Evolutionary conservation across 2,329 filamentous ascomycete genomes (phyloP).

Genomic region (Talaromyces funiculosus): DNA sequence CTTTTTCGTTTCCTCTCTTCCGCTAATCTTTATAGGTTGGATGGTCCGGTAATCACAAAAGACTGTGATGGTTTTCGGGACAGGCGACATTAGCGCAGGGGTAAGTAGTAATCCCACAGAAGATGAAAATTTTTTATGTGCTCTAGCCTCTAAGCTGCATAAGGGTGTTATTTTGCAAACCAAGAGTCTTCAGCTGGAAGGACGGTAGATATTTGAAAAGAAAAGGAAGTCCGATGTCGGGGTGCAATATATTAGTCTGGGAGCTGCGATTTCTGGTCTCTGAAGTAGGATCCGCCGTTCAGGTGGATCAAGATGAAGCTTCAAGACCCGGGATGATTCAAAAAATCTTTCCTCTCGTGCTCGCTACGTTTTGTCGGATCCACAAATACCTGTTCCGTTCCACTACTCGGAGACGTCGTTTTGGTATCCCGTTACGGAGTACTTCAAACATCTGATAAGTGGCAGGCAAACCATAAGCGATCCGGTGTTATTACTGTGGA

Average conservation of each 20-base stretch:
- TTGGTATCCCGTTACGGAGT: too few relatives aligned
- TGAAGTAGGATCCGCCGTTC: too few relatives aligned
- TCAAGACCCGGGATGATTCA: background rate
- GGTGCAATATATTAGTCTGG: background rate
- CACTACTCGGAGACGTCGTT: background rate
- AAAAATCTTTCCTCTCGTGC: background rate
- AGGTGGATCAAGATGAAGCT: background rate
- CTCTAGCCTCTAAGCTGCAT: background rate
- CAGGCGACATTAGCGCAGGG: background rate
- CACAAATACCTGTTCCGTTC: background rate
- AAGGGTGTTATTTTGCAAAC: background rate
- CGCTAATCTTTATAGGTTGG: background rate
- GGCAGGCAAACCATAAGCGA: background rate
- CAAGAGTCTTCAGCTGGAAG: background rate
- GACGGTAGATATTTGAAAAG: background rate
- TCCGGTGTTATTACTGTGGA: background rate
- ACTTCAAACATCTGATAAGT: background rate
- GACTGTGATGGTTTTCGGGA: background rate
- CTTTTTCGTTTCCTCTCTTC: background rate
- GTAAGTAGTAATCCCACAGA: background rate
- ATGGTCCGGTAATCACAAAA: background rate
- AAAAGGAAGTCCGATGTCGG: background rate
- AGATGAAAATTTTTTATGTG: background rate
- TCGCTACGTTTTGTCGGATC: background rate
- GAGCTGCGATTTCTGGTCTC: too few relatives aligned